Conservation (phyloP, 2,329 filamentous ascomycete species). For the Botrytis deweyae region DNA sequence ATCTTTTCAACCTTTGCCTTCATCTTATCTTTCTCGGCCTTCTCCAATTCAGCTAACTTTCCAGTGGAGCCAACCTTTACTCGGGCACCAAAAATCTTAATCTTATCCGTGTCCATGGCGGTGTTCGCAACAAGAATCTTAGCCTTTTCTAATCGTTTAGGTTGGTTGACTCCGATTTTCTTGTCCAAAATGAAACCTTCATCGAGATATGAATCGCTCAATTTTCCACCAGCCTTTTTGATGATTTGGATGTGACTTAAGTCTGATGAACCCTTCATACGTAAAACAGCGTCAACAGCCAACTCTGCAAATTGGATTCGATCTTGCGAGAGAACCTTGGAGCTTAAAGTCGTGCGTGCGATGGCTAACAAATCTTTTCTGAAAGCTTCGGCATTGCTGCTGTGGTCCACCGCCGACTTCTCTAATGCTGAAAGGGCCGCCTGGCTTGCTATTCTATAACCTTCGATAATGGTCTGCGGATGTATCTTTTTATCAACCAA, state of each 20-base stretch:
- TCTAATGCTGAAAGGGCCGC: conserved; percentile 84
- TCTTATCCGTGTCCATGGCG: conserved; percentile 99
- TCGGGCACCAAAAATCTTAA: conserved; percentile 97
- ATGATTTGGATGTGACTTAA: conserved; percentile 98
- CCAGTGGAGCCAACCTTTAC: conserved; percentile 96
- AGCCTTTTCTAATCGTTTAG: conserved; percentile 93
- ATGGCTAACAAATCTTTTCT: conserved; percentile 87
- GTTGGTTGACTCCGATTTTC: conserved; percentile 98
- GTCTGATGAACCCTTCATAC: conserved; percentile 86
- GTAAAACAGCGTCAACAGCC: conserved; percentile 85
- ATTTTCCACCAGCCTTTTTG: conserved; percentile 97
- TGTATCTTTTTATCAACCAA: conserved; percentile 98
- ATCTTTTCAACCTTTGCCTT: conserved; percentile 98
- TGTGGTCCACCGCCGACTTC: conserved; percentile 84
- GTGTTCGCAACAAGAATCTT: conserved; percentile 99
- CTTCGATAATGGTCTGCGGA: conserved; percentile 98
- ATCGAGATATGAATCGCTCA: conserved; percentile 95
- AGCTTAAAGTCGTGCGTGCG: conserved; percentile 92
- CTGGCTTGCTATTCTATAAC: conserved; percentile 92
- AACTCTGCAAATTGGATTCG: conserved; percentile 86
- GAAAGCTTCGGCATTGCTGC: conserved; percentile 78
- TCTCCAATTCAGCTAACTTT: conserved; percentile 97
- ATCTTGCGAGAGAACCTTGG: conserved; percentile 94
- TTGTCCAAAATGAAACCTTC: conserved; percentile 99
- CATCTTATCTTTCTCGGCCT: conserved; percentile 99